Evolutionary conservation across 768 basidiomycete species (phyloP), one percentile per base, ranked within the genome.

Genomic region (Stropharia rugosoannulata): DNA sequence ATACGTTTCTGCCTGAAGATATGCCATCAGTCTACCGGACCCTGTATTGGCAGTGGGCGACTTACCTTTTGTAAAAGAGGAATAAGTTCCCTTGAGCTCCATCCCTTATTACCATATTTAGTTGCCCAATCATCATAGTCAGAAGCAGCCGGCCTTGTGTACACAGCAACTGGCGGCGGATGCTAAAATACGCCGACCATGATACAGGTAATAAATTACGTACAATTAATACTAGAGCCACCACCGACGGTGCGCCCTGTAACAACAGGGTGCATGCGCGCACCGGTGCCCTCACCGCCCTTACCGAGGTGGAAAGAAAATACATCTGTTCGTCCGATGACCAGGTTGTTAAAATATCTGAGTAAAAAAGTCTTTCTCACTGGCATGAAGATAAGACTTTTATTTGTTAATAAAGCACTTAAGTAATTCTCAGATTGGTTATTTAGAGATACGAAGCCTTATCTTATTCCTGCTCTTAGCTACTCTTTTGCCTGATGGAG

Each of bases 81-180:
- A 25, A 87, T 77, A 3, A 89, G 62, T 27, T 81, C 71, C 40
- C 74, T 70, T 0, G 82, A 80, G 5, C 83, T 73, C 87, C 86
- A 89, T 1, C 85, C 86, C 1, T 77, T 68, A 63, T 87, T 86
- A 4, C 73, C 73, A 22, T 80, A 67, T 2, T 72, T 63, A 0
- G 56, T 69, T 61, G 80, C 78, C 86, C 86, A 87, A 48, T 82
- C 81, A 56, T 89, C 82, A 45, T 81, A 86, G 62, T 89, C 86
- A 0, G 84, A 86, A 1, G 82, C 80, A 10, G 81, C 66, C 13
- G 82, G 79, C n/a, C 86, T 78, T 0, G 77, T 80, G 58, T 86
- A 87, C 74, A 81, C 74, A 65, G 76, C 74, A 56, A 78, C 78
- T 80, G 45, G n/a, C 5, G 27, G 7, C 7, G 49, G 15, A 42